Evolutionary conservation across 2,329 filamentous ascomycete genomes (phyloP).

Genomic region (Ceratocystis harringtonii): DNA sequence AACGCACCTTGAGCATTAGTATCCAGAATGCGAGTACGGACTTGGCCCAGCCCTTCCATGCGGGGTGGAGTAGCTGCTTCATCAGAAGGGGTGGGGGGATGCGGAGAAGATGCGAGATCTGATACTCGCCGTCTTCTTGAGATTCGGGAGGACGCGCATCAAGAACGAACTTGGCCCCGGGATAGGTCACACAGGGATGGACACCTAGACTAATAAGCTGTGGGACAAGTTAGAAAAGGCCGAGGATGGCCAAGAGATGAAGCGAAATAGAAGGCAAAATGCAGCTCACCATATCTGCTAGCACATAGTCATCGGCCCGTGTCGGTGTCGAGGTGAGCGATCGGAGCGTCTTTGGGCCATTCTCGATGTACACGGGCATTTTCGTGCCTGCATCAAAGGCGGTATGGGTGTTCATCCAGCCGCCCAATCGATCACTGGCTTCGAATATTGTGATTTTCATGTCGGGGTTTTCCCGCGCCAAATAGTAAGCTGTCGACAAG

Average conservation of each 20-base stretch:
- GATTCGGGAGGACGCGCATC: neutral
- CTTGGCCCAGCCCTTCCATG: conserved; percentile 16
- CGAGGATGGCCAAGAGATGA: neutral
- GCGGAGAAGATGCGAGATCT: conserved; percentile 40
- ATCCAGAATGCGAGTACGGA: conserved; percentile 15
- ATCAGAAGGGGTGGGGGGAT: conserved; percentile 23
- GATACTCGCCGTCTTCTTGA: neutral
- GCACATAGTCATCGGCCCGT: conserved; percentile 46
- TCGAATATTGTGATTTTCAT: conserved; percentile 27
- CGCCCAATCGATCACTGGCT: conserved; percentile 51
- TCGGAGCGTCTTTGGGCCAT: conserved; percentile 62
- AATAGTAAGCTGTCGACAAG: conserved; percentile 61
- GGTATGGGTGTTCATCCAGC: conserved; percentile 64
- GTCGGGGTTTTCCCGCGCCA: conserved; percentile 36
- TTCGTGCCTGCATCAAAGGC: conserved; percentile 27
- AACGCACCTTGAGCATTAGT: conserved; percentile 12
- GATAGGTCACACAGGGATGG: conserved; percentile 11
- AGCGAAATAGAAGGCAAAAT: neutral
- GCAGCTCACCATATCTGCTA: conserved; percentile 51
- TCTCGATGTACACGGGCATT: conserved; percentile 14
- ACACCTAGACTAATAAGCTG: conserved; percentile 14
- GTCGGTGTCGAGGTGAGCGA: conserved; percentile 29
- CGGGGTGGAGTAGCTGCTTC: conserved; percentile 13
- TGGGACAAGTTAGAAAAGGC: neutral
- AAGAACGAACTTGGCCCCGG: conserved; percentile 15